Base-by-base conservation (phyloP, 2,329 filamentous ascomycete species). In the Colletotrichum musae region DNA sequence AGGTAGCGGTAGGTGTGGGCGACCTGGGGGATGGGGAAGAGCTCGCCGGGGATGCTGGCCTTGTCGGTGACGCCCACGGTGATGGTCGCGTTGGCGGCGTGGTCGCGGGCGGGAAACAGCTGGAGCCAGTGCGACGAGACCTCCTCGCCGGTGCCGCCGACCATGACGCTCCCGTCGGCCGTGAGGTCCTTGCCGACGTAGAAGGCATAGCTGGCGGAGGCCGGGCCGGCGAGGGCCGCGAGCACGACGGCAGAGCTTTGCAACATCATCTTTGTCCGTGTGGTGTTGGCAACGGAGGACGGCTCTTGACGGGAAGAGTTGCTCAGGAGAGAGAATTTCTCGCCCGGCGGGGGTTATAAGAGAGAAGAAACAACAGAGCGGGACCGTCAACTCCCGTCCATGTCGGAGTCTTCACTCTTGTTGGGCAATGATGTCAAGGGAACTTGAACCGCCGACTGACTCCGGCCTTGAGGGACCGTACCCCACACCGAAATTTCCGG, bases 71-170 rank as follows among this genome's bases (percentile, higher is more conserved):
- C 80, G n/a, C 81, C 81, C 9, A 83, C 80, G 52, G 76, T 79
- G 58, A 84, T 78, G 0, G 81, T 84, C 0, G 78, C 80, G 58
- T 84, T 83, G 0, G 80, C 50, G 1, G 77, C 72, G 58, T 85
- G 77, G 53, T 84, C 78, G 39, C 73, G 75, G 1, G 81, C 82
- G 0, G 82, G 77, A 54, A 85, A 84, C 39, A 85, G 75, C 64
- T 85, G 80, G 26, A 85, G 80, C 81, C 82, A 85, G 67, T 85
- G 83, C 9, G 79, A 82, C 0, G 83, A 85, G 0, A 84, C 82
- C 71, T 85, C 82, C 69, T 85, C 83, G 52, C 83, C 83, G 4
- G 82, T 85, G 24, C 83, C 82, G 68, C 82, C 83, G 21, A 85
- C 74, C 51, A 84, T 76, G 28, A 85, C 81, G 43, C 78, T 79